phyloP scores from a whole-genome alignment of 2,329 filamentous ascomycete genomes.

The Pochonia chlamydosporia region DNA sequence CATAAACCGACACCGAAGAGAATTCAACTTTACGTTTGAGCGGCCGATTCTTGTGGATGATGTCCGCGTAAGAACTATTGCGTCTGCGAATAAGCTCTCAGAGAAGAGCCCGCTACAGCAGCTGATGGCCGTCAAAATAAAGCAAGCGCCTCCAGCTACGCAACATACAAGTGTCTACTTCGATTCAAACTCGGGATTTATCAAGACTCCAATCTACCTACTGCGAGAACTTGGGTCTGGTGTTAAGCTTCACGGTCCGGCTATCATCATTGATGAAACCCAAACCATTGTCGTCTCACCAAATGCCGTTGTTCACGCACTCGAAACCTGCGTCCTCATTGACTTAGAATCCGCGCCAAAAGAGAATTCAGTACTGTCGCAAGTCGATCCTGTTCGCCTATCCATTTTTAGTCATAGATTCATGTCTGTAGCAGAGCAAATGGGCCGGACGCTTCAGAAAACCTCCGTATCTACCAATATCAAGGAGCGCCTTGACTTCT shows the following conservation, averaged over 20 bases:
- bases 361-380: slow-evolving; percentile 16
- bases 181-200: slow-evolving; percentile 13
- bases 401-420: slow-evolving; percentile 76
- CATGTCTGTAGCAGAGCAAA: slow-evolving; percentile 81
- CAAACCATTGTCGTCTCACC: slow-evolving; percentile 68
- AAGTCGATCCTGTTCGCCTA: slow-evolving; percentile 69
- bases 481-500: slow-evolving; percentile 76
- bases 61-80: slow-evolving; percentile 13
- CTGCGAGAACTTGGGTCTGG: slow-evolving; percentile 15
- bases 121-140: not conserved
- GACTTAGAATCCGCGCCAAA: slow-evolving; percentile 11
- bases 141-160: too few relatives aligned
- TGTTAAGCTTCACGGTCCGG: slow-evolving; percentile 22
- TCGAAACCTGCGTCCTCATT: slow-evolving; percentile 30
- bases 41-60: too few relatives aligned
- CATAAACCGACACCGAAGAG: too few relatives aligned
- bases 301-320: slow-evolving; percentile 22
- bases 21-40: too few relatives aligned
- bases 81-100: slow-evolving; percentile 11
- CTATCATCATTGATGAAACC: slow-evolving; percentile 59
- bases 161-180: slow-evolving; percentile 13
- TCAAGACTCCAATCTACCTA: slow-evolving; percentile 19
- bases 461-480: slow-evolving; percentile 74
- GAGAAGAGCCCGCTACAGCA: too few relatives aligned
- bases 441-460: slow-evolving; percentile 75